These are phyloP conservation scores for Furcasterigmium sp. DNA, from an alignment of 2,329 filamentous ascomycete genomes.

Conservation along the genomic window DNA sequence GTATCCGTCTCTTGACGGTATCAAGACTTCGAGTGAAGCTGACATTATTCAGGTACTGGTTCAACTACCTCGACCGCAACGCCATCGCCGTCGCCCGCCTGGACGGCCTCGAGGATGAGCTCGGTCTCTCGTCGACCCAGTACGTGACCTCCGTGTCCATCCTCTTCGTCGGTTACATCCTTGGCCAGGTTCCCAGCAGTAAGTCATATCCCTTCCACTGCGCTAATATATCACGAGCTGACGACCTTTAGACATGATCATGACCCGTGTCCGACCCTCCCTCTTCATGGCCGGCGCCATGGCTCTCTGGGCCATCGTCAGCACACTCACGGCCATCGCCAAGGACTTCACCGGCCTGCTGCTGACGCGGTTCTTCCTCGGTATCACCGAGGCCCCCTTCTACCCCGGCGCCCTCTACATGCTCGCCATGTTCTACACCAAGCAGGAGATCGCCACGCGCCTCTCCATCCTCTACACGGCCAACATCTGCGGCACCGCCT, in stretches of 20 bases:
- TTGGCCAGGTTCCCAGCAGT: slow-evolving; percentile 28
- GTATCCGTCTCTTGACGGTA: slow-evolving; percentile 6
- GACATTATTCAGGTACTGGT: neutral
- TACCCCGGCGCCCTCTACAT: slow-evolving; percentile 13
- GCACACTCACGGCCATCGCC: slow-evolving; percentile 21
- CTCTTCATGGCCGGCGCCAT: slow-evolving; percentile 7
- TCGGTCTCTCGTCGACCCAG: slow-evolving; percentile 17
- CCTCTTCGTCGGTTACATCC: slow-evolving; percentile 28
- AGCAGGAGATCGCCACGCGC: slow-evolving; percentile 28
- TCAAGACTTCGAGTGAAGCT: slow-evolving; percentile 8
- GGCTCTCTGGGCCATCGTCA: slow-evolving; percentile 9
- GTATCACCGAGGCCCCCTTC: slow-evolving; percentile 24
- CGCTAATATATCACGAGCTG: neutral
- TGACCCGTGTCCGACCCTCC: slow-evolving; percentile 7
- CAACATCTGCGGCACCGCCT: slow-evolving; percentile 16
- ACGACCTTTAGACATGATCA: slow-evolving; percentile 6
- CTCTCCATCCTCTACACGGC: slow-evolving; percentile 29
- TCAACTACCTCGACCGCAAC: slow-evolving; percentile 15
- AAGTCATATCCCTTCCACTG: slow-evolving; percentile 12
- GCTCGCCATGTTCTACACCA: slow-evolving; percentile 30
- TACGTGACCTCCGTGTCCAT: slow-evolving; percentile 31
- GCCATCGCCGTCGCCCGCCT: slow-evolving; percentile 18
- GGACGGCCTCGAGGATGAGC: slow-evolving; percentile 18
- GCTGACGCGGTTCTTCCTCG: slow-evolving; percentile 27
- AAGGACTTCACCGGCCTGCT: slow-evolving; percentile 23